Conservation (phyloP, 2,329 filamentous ascomycete species). For the Phialophora verrucosa region DNA sequence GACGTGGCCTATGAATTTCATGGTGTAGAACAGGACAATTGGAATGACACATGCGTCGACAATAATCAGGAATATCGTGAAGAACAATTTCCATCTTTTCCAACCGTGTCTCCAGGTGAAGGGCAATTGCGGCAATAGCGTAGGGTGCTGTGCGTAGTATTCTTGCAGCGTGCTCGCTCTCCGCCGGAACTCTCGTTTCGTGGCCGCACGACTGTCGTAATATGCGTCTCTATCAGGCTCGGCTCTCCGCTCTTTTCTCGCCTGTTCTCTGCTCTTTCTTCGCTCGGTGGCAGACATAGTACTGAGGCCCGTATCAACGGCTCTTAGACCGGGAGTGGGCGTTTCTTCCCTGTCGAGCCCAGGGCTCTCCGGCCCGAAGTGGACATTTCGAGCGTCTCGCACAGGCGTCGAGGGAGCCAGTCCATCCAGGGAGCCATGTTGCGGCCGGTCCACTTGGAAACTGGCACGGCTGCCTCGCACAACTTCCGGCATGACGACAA, state of each 20-base stretch:
- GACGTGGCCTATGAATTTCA: slow-evolving; percentile 38
- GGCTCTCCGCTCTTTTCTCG: slow-evolving; percentile 28
- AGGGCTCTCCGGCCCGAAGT: slow-evolving; percentile 29
- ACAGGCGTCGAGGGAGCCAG: slow-evolving; percentile 18
- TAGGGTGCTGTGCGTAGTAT: slow-evolving; percentile 38
- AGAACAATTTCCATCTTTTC: slow-evolving; percentile 37
- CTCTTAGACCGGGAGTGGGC: slow-evolving; percentile 21
- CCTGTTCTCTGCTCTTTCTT: slow-evolving; percentile 28
- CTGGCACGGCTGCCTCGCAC: slow-evolving; percentile 37
- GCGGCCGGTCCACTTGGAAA: slow-evolving; percentile 29
- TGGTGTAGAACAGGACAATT: slow-evolving; percentile 39
- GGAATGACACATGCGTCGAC: slow-evolving; percentile 40
- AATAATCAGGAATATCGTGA: slow-evolving; percentile 38
- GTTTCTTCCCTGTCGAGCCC: slow-evolving; percentile 18
- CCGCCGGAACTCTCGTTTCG: slow-evolving; percentile 39
- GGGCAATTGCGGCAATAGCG: slow-evolving; percentile 40
- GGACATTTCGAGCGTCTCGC: slow-evolving; percentile 31
- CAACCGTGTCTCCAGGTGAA: slow-evolving; percentile 39
- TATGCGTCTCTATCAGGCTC: slow-evolving; percentile 37
- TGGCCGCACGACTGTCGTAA: slow-evolving; percentile 41
- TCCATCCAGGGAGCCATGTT: slow-evolving; percentile 3
- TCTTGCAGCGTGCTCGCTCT: slow-evolving; percentile 39
- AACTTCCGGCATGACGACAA: slow-evolving; percentile 37
- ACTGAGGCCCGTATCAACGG: slow-evolving; percentile 29
- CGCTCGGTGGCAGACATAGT: slow-evolving; percentile 24